Conservation (phyloP, 2,329 filamentous ascomycete species). For the Dactylonectria estremocensis region DNA sequence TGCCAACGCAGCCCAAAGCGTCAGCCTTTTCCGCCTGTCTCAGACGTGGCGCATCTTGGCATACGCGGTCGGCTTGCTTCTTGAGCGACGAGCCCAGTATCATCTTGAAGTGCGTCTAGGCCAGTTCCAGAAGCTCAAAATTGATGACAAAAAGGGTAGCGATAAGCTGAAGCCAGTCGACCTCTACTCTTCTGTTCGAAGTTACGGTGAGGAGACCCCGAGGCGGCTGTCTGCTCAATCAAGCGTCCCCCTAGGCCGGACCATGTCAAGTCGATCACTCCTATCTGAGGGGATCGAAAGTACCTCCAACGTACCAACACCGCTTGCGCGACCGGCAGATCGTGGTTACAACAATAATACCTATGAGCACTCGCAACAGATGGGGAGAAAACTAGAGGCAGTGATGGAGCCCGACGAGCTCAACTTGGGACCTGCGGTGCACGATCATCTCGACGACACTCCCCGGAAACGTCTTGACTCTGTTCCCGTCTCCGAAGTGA, state of each 20-base stretch:
- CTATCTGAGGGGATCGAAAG: conserved; percentile 72
- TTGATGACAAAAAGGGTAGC: conserved; percentile 51
- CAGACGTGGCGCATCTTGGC: conserved; percentile 76
- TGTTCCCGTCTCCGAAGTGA: conserved; percentile 65
- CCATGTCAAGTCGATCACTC: conserved; percentile 60
- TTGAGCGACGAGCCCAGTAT: conserved; percentile 69
- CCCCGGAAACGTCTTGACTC: conserved; percentile 66
- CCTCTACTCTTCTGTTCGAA: conserved; percentile 42
- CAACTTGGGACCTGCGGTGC: conserved; percentile 63
- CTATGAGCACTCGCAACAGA: conserved; percentile 48
- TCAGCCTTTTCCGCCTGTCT: conserved; percentile 71
- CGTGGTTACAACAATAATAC: conserved; percentile 52
- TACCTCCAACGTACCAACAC: conserved; percentile 74
- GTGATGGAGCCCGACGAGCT: conserved; percentile 68
- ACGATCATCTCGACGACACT: conserved; percentile 54
- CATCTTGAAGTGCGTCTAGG: conserved; percentile 67
- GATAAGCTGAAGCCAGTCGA: conserved; percentile 47
- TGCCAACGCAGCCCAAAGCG: conserved; percentile 70
- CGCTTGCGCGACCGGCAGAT: conserved; percentile 68
- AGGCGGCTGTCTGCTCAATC: conserved; percentile 50
- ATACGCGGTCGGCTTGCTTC: conserved; percentile 69
- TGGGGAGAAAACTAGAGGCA: conserved; percentile 61
- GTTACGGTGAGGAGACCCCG: conserved; percentile 57
- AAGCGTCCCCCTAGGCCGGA: conserved; percentile 51
- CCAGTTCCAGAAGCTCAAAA: conserved; percentile 54